These are phyloP conservation scores for Kewa caespitosa DNA, from an alignment of 179 eudicot genomes.

Conservation along the genomic window DNA sequence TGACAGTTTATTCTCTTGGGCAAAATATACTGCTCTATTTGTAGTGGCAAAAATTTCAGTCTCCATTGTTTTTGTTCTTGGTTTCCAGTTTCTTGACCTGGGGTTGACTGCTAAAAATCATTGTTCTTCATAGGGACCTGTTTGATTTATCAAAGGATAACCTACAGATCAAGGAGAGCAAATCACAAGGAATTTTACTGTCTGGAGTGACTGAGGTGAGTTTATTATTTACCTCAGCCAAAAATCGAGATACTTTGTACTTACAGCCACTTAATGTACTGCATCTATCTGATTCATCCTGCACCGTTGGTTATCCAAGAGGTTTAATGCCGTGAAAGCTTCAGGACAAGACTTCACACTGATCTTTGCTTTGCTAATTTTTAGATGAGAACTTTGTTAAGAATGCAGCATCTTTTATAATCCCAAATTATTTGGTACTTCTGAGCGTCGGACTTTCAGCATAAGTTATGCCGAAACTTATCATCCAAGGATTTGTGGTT, in stretches of 20 bases:
- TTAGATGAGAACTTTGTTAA: not conserved
- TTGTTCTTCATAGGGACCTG: conserved; percentile 62
- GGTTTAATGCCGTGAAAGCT: too few species aligned
- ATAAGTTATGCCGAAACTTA: not conserved
- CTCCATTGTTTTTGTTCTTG: not conserved
- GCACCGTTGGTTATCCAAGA: too few species aligned
- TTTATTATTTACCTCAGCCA: not conserved
- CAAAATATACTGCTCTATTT: not conserved
- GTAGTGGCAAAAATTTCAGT: not conserved
- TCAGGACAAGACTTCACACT: too few species aligned
- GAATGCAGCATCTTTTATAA: not conserved
- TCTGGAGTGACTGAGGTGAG: conserved; percentile 81
- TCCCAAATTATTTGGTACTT: not conserved
- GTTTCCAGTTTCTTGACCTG: not conserved
- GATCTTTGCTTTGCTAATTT: too few species aligned
- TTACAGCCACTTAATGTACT: too few species aligned
- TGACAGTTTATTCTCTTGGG: not conserved
- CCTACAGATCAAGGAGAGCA: conserved; percentile 82
- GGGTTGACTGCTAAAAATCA: not conserved
- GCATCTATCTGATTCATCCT: too few species aligned
- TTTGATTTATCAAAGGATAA: conserved; percentile 91
- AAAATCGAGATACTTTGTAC: too few species aligned
- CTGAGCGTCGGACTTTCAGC: not conserved
- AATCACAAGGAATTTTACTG: conserved; percentile 63
- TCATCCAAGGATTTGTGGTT: not conserved